Percentiles rank a stretch among this genome's conserved stretches.
Conservation (phyloP, 208 protist genomes). For the Leishmania amazonensis region DNA sequence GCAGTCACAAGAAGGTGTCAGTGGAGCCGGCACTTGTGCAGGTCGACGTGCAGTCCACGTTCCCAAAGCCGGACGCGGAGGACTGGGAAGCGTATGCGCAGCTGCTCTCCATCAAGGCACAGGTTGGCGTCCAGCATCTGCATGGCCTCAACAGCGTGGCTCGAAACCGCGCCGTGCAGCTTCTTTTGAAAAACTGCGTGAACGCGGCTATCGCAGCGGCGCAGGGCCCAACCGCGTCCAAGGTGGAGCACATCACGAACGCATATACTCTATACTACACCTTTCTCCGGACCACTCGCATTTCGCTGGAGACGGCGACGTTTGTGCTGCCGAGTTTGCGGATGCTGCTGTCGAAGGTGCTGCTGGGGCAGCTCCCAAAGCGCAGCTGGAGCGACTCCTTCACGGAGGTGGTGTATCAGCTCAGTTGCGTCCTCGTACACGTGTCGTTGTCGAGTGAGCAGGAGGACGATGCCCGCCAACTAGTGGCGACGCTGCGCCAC, state of each 20-base stretch:
- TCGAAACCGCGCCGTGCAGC: slow-evolving; percentile 32
- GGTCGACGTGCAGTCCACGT: neutral
- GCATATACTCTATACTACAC: slow-evolving; percentile 46
- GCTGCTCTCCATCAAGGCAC: slow-evolving; percentile 64
- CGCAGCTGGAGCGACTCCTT: slow-evolving; percentile 30
- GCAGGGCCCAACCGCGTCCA: slow-evolving; percentile 32
- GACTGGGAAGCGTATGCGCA: slow-evolving; percentile 53
- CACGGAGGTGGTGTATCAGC: slow-evolving; percentile 28
- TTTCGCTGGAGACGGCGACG: slow-evolving; percentile 14
- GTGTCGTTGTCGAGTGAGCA: slow-evolving; percentile 18
- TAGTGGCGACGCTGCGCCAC: slow-evolving; percentile 31
- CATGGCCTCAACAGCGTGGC: slow-evolving; percentile 36
- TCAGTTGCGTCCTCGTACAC: slow-evolving; percentile 25
- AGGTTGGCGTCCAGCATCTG: slow-evolving; percentile 31
- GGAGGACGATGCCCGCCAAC: slow-evolving; percentile 26
- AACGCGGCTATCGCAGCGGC: slow-evolving; percentile 79
- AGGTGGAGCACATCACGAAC: slow-evolving; percentile 28
- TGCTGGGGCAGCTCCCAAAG: slow-evolving; percentile 36
- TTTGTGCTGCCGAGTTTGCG: slow-evolving; percentile 64
- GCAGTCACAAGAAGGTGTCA: slow-evolving; percentile 16
- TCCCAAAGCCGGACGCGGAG: slow-evolving; percentile 30
- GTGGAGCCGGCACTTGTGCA: slow-evolving; percentile 5
- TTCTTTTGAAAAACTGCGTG: slow-evolving; percentile 44
- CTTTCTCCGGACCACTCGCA: slow-evolving; percentile 27
- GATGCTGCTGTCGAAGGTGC: slow-evolving; percentile 68